phyloP scores from a whole-genome alignment of 1,284 basidiomycete species.

The Meira nashicola region DNA sequence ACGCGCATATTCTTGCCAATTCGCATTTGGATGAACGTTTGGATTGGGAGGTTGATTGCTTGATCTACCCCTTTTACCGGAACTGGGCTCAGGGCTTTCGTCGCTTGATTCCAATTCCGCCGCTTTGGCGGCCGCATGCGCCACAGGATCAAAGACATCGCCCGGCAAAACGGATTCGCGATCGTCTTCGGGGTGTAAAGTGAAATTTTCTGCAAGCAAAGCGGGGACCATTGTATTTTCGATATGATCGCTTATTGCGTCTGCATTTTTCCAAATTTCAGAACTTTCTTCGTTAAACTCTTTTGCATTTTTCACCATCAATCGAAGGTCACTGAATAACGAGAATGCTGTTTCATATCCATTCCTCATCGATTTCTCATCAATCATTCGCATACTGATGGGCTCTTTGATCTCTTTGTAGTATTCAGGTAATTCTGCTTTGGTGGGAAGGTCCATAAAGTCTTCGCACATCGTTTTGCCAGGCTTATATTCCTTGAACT shows the following conservation, averaged over 20 bases:
- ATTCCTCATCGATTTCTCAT: constrained; percentile 25
- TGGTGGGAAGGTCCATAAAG: constrained; percentile 43
- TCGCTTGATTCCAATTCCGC: too few species aligned
- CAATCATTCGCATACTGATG: constrained; percentile 37
- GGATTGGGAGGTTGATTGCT: too few species aligned
- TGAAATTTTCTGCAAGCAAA: constrained; percentile 46
- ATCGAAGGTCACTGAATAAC: constrained; percentile 37
- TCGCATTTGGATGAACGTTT: too few species aligned
- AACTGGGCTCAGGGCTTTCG: too few species aligned
- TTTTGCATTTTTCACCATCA: constrained; percentile 50
- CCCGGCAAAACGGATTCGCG: constrained; percentile 44
- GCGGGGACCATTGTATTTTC: constrained; percentile 41
- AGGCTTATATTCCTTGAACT: background rate
- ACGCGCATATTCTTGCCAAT: too few species aligned
- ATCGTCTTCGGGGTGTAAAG: constrained; percentile 46
- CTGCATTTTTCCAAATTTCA: constrained; percentile 41
- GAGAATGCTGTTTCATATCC: constrained; percentile 42
- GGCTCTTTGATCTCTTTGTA: constrained; percentile 44
- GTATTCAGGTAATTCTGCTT: constrained; percentile 44
- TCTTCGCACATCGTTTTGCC: constrained; percentile 21
- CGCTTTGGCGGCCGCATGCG: too few species aligned
- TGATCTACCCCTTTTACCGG: too few species aligned
- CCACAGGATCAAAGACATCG: constrained; percentile 14
- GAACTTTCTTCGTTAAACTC: constrained; percentile 41
- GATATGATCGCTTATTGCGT: constrained; percentile 35